Evolutionary conservation across 495 filamentous ascomycete genomes (phyloP).

Genomic region (Daldinia loculata): DNA sequence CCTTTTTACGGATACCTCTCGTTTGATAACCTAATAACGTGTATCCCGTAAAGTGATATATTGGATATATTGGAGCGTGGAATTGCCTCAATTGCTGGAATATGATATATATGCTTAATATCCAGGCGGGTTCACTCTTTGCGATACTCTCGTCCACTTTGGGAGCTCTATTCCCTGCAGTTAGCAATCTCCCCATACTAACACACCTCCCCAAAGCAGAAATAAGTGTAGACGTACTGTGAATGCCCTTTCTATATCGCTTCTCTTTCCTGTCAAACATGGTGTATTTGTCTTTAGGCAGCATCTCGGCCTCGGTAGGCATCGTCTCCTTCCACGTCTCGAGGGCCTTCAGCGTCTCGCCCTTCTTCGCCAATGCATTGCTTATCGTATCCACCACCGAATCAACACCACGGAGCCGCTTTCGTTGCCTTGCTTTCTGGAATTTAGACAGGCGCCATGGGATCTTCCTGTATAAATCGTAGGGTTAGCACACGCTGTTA

Average conservation of each 20-base stretch:
- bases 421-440: constrained; percentile 90
- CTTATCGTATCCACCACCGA: constrained; percentile 79
- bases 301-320: constrained; percentile 95
- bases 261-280: constrained; percentile 97
- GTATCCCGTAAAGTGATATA: background rate
- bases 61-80: background rate
- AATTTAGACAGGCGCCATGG: constrained; percentile 92
- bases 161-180: constrained; percentile 71
- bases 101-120: constrained; percentile 65
- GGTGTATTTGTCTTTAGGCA: constrained; percentile 96
- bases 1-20: background rate
- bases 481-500: constrained; percentile 10
- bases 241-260: constrained; percentile 93
- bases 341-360: constrained; percentile 73
- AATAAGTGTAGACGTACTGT: constrained; percentile 71
- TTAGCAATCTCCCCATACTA: constrained; percentile 36
- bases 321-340: constrained; percentile 93
- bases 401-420: constrained; percentile 87
- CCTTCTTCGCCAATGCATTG: constrained; percentile 74
- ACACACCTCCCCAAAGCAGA: background rate
- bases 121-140: constrained; percentile 91
- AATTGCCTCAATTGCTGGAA: background rate
- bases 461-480: constrained; percentile 77
- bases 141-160: constrained; percentile 95
- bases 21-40: background rate